Evolutionary conservation across 768 basidiomycete genomes (phyloP), one percentile per base, ranked within the genome.

Genomic region (Tubosaeta sp.): DNA sequence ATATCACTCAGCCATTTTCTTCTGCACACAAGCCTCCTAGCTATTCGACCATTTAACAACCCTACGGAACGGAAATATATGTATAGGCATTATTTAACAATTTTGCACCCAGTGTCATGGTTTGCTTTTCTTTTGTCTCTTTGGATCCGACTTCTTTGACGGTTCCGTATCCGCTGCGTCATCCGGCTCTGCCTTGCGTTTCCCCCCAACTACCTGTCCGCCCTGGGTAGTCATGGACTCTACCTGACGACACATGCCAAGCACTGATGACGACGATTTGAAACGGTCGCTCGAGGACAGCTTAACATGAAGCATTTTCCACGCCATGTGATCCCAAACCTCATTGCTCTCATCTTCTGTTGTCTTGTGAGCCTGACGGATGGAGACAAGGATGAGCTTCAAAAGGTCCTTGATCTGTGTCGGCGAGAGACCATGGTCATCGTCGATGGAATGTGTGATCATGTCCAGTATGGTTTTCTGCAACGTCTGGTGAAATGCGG

Each of bases 401-500:
- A 92, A 66, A 18, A 92, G 64, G n/a, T 88, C 86, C 69, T 91
- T 95, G 60, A 87, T 61, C 55, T 91, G 87, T 1, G 80, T 65
- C 2, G 84, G 74, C 14, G 80, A 83, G 38, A 85, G 65, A 10
- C 71, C 59, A 35, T 62, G 56, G 22, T 73, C 69, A 24, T 79
- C 75, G 5, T 75, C 70, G 55, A 81, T 79, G 6, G 83, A 78
- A 13, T 68, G 66, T 1, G 72, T 69, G 27, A 82, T 66, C 41
- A 78, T 62, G 18, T 73, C 72, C 29, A 81, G 71, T 44, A 91
- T 62, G 4, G 69, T 68, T 44, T 74, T 59, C 35, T 77, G 78
- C 39, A 90, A 61, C 24, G 64, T 56, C 10, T 69, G 68, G 69
- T 88, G 49, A 55, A 67, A 68, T 73, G 68, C 81, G 2, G 63